A percentile compares a stretch with the other conserved stretches of the same genome.
These are phyloP conservation scores for Bolboschoenus planiculmis DNA, from an alignment of 176 grass and related monocot species.

Conservation along the genomic window DNA sequence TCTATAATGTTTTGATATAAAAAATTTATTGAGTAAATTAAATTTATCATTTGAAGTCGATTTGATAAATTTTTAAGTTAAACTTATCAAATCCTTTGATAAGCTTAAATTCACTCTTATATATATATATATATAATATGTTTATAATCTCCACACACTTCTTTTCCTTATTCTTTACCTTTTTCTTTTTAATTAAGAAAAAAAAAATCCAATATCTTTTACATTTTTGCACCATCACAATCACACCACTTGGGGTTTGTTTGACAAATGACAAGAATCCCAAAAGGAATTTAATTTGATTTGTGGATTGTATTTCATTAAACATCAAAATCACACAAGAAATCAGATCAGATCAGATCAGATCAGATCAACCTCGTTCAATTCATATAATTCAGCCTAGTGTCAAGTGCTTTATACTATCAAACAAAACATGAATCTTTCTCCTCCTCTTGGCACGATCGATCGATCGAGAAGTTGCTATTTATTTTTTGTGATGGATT, in stretches of 20 bases:
- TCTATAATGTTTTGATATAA: no score
- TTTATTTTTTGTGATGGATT: neutral
- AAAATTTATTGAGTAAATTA: no score
- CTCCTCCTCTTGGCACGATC: neutral
- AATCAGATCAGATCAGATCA: neutral
- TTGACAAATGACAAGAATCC: neutral
- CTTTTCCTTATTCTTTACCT: no score
- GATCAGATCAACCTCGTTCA: neutral
- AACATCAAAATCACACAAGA: neutral
- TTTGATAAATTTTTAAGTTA: neutral
- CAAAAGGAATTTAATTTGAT: neutral
- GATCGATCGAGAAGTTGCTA: neutral
- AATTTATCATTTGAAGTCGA: no score
- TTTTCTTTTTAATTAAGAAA: no score
- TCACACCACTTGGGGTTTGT: neutral
- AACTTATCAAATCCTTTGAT: no score
- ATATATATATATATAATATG: no score
- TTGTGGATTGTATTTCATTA: neutral
- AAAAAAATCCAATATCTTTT: neutral
- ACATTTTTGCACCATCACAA: neutral
- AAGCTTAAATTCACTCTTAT: no score
- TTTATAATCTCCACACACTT: no score
- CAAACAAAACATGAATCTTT: neutral
- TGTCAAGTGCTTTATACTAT: neutral
- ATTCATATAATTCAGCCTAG: no score